phyloP scores from a whole-genome alignment of 768 basidiomycete species.

The Tulasnella sp. region DNA sequence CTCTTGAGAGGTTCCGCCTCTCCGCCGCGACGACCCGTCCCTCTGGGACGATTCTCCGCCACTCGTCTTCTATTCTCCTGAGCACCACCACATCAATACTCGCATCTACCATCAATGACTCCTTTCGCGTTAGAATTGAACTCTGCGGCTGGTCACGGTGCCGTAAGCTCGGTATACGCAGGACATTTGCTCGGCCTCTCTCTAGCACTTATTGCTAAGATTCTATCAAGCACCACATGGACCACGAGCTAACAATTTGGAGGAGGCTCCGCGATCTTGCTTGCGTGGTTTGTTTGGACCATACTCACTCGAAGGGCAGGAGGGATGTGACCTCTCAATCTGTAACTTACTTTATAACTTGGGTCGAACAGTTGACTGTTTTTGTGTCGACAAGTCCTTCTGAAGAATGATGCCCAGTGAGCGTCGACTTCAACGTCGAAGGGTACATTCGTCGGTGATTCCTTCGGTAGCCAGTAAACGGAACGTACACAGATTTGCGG shows the following conservation, averaged over 20 bases:
- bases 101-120: background rate
- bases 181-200: background rate
- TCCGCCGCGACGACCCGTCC: background rate
- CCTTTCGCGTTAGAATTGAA: background rate
- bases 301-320: background rate
- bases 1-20: background rate
- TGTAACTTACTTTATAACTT: too few relatives aligned
- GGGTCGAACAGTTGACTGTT: too few relatives aligned
- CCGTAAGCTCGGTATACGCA: background rate
- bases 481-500: too few relatives aligned
- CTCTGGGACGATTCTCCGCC: background rate
- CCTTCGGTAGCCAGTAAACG: too few relatives aligned
- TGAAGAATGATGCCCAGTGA: too few relatives aligned
- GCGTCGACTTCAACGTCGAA: too few relatives aligned
- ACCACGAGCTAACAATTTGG: background rate
- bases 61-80: background rate
- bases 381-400: too few relatives aligned
- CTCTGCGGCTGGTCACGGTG: background rate
- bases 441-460: too few relatives aligned
- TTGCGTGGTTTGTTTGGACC: background rate
- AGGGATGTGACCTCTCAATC: background rate
- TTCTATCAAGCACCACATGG: background rate
- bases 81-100: background rate
- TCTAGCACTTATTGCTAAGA: background rate
- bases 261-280: background rate